Base-by-base conservation (phyloP, 2,329 filamentous ascomycete species). In the Seiridium cupressi region DNA sequence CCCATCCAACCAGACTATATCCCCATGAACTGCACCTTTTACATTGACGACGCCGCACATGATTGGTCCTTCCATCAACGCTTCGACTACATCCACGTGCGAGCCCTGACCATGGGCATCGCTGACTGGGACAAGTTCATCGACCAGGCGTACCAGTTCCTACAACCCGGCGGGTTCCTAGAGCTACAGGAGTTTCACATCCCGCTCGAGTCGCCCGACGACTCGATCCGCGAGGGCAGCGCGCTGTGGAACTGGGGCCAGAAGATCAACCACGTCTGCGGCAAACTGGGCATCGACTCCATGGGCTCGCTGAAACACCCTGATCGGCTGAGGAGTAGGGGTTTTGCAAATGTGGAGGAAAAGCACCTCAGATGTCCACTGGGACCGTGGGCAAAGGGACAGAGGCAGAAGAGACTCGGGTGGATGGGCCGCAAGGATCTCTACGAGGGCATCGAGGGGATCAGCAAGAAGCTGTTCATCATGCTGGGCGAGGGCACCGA, bases 31-130 rank as follows among this genome's bases (percentile, higher is more conserved):
- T 64, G 63, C 59, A 60, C 60, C 11, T 66, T 65, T 40, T 55
- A 64, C 46, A 62, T 66, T 55, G 85, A 88, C 69, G 84, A 89
- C 66, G 80, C 83, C 31, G 68, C 75, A 64, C 70, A 70, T 51
- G 68, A 69, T 0, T 63, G 61, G 47, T 78, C 81, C 65, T 67
- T 66, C 11, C 79, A 78, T 65, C 60, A 65, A 54, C 61, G 64
- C 51, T 69, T 69, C 62, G 66, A 70, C 62, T 68, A 55, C 51
- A 40, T 55, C 26, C 66, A 69, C 55, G 55, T 58, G 6, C 64
- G 66, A 9, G 60, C 61, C 48, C 59, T 69, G 34, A 57, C 61
- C 31, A 62, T 62, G 51, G 64, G 65, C 54, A 65, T 69, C 62
- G 48, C 57, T 18, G 60, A 67, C 63, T 67, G 63, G 65, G 62